Evolutionary conservation across 305 asterid genomes (phyloP).

Genomic region (Solanum aculeatissimum): DNA sequence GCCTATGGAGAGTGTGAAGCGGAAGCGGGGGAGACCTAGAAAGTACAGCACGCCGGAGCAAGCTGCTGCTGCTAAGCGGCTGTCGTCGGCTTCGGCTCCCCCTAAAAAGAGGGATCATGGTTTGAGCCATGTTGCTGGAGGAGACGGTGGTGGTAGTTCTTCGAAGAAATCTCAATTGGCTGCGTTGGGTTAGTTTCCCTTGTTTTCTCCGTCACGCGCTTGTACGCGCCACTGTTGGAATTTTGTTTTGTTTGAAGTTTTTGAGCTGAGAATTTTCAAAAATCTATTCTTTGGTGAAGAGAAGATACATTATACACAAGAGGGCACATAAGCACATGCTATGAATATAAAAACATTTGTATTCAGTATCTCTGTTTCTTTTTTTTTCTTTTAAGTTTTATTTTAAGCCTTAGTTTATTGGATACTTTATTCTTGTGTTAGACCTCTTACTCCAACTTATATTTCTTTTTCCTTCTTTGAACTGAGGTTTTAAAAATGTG

Average conservation of each 20-base stretch:
- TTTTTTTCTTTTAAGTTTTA: neutral
- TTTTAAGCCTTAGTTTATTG: neutral
- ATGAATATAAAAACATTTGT: neutral
- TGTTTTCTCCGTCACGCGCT: neutral
- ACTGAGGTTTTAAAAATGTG: neutral
- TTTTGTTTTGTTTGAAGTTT: neutral
- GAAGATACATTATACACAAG: neutral
- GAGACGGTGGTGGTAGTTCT: conserved; percentile 10
- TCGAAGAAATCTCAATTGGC: conserved; percentile 25
- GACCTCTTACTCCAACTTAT: neutral
- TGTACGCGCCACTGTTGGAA: neutral
- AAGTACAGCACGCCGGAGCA: conserved; percentile 50
- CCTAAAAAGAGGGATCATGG: conserved; percentile 23
- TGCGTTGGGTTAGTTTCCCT: conserved; percentile 16
- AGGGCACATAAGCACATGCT: neutral
- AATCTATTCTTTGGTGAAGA: neutral
- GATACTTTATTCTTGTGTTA: neutral
- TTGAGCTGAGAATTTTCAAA: neutral
- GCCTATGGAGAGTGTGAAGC: conserved; percentile 25
- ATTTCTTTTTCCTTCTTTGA: neutral
- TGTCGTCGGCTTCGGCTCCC: conserved; percentile 18
- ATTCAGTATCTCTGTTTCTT: neutral
- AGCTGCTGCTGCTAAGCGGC: conserved; percentile 54
- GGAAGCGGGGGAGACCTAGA: conserved; percentile 56
- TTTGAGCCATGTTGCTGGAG: conserved; percentile 3